phyloP scores from a whole-genome alignment of 176 grass and related monocot genomes.

The Carex myosuroides region DNA sequence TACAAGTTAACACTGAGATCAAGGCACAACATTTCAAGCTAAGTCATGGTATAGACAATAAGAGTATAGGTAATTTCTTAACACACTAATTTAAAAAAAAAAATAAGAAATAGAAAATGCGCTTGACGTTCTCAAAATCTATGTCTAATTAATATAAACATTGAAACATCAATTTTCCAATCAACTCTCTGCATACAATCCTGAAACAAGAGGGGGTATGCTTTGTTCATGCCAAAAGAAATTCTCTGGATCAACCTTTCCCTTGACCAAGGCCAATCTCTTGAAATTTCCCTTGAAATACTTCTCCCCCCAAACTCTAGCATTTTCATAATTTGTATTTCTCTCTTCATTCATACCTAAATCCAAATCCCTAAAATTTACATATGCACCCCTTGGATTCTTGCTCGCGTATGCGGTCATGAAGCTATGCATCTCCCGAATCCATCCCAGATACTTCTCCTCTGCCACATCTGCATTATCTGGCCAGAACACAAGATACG shows the following conservation, averaged over 20 bases:
- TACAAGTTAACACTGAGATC: too few relatives aligned
- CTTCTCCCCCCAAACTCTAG: constrained; percentile 47
- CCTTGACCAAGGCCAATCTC: constrained; percentile 60
- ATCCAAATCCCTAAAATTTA: constrained; percentile 76
- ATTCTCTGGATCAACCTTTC: constrained; percentile 51
- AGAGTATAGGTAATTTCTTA: too few relatives aligned
- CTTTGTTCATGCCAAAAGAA: constrained; percentile 93
- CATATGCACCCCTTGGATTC: constrained; percentile 49
- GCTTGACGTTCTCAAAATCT: too few relatives aligned
- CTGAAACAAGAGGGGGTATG: constrained; percentile 38
- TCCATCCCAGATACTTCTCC: constrained; percentile 34
- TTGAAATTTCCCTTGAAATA: constrained; percentile 65
- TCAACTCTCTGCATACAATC: not conserved
- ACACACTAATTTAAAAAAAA: too few relatives aligned
- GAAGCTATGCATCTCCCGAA: constrained; percentile 17
- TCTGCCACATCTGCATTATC: constrained; percentile 13
- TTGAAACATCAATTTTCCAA: not conserved
- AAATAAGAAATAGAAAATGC: too few relatives aligned
- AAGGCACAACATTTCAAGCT: too few relatives aligned
- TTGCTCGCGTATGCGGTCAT: constrained; percentile 37
- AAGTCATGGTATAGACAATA: too few relatives aligned
- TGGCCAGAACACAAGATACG: constrained; percentile 43
- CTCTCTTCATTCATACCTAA: constrained; percentile 36
- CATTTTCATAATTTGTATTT: constrained; percentile 14
- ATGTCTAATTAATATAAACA: not conserved